A percentile compares a stretch with the other conserved stretches of the same genome.
Conservation (phyloP, 202 grass and related monocot genomes). For the Sporobolus alterniflorus region DNA sequence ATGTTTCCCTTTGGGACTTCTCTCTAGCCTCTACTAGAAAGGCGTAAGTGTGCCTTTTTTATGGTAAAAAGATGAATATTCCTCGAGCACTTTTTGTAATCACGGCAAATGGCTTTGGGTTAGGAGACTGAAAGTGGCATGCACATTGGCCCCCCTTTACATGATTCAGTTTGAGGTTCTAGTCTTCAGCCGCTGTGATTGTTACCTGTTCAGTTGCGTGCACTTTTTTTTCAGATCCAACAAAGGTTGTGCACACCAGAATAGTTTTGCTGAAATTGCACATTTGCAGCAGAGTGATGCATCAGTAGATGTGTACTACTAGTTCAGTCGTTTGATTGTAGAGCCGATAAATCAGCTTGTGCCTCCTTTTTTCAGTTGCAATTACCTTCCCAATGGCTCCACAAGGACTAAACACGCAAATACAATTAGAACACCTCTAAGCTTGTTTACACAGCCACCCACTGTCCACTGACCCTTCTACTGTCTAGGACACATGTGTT, state of each 20-base stretch:
- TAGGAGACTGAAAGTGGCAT: constrained; percentile 21
- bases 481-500: not conserved
- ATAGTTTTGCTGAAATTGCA: not conserved
- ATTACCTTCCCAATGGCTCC: not conserved
- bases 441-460: not conserved
- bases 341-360: not conserved
- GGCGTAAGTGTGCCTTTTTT: constrained; percentile 3
- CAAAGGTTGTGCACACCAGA: not conserved
- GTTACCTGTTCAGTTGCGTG: not conserved
- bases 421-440: not conserved
- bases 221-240: not conserved
- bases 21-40: not conserved
- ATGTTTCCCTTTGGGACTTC: constrained; percentile 7
- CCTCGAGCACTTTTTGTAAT: not conserved
- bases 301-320: not conserved
- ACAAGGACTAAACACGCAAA: not conserved
- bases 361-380: not conserved
- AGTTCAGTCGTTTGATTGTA: not conserved
- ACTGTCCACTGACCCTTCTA: not conserved
- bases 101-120: constrained; percentile 12
- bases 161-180: not conserved
- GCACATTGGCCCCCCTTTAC: constrained; percentile 6
- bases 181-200: not conserved
- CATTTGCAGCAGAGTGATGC: not conserved
- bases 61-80: constrained; percentile 1